Conservation (phyloP, 2,329 filamentous ascomycete species). For the Aspergillus calidoustus region DNA sequence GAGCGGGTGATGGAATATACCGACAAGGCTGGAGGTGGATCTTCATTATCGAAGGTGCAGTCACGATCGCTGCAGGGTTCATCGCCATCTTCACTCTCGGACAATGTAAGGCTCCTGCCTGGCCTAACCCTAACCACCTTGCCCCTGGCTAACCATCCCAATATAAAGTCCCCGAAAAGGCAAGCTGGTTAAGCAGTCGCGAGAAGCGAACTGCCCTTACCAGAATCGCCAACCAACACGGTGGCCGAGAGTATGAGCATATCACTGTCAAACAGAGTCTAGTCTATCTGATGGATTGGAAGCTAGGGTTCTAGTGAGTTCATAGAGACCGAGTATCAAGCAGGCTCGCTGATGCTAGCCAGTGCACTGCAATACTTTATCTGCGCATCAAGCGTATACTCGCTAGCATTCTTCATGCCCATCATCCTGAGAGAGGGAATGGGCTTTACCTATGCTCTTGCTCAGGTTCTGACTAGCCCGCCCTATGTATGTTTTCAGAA, state of each 20-base stretch:
- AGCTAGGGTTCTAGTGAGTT: neutral
- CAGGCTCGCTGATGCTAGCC: neutral
- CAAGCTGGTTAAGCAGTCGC: neutral
- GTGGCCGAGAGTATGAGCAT: neutral
- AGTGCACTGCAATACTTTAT: slow-evolving; percentile 12
- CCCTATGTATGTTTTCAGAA: neutral
- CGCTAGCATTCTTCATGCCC: slow-evolving; percentile 77
- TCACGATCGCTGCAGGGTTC: neutral
- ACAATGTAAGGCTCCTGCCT: neutral
- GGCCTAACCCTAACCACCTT: neutral
- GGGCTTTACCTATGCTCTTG: slow-evolving; percentile 55
- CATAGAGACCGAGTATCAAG: neutral
- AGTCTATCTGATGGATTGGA: neutral
- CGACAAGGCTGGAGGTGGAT: slow-evolving; percentile 1
- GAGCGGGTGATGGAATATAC: neutral
- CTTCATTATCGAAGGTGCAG: neutral
- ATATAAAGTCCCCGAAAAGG: neutral
- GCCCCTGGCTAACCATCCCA: neutral
- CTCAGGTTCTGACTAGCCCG: neutral
- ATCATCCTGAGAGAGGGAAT: slow-evolving; percentile 69
- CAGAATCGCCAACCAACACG: neutral
- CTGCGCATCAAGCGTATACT: slow-evolving; percentile 72
- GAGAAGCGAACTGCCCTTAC: neutral
- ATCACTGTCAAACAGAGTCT: neutral
- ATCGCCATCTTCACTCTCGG: neutral